Percentiles rank a stretch among this genome's conserved stretches.
These are phyloP conservation scores for Pholiota adiposa DNA, from an alignment of 1,284 basidiomycete genomes.

Conservation along the genomic window DNA sequence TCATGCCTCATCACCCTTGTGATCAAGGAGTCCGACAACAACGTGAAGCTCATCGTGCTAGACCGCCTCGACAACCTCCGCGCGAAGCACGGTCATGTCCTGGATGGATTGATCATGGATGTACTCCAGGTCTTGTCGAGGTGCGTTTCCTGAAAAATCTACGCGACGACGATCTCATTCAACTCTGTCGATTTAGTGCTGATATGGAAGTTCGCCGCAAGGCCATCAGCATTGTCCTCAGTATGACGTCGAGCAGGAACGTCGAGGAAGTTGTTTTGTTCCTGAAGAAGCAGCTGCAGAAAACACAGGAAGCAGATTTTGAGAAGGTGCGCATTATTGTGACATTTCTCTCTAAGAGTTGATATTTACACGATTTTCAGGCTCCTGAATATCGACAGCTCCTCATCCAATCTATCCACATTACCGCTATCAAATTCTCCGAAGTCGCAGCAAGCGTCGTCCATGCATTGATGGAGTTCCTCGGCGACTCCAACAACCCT, in stretches of 20 bases:
- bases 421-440: conserved; percentile 97
- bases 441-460: conserved; percentile 97
- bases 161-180: background rate
- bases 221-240: conserved; percentile 88
- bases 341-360: conserved; percentile 1
- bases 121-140: conserved; percentile 89
- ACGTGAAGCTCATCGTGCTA: conserved; percentile 98
- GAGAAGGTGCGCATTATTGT: conserved; percentile 64
- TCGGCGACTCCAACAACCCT: conserved; percentile 95
- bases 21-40: conserved; percentile 97
- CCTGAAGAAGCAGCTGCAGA: conserved; percentile 97
- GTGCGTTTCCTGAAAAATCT: conserved; percentile 39
- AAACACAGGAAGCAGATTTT: conserved; percentile 85
- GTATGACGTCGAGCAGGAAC: conserved; percentile 94
- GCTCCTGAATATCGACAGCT: conserved; percentile 95
- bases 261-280: conserved; percentile 98
- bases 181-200: conserved; percentile 55
- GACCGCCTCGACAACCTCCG: conserved; percentile 89
- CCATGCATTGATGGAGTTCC: conserved; percentile 97
- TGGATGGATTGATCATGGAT: conserved; percentile 96
- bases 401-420: conserved; percentile 96
- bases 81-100: conserved; percentile 87
- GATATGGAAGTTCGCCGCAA: conserved; percentile 98
- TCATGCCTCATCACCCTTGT: conserved; percentile 90
- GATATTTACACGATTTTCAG: conserved; percentile 40